A percentile compares a stretch with the other conserved stretches of the same genome.
Evolutionary conservation across 2,329 filamentous ascomycete species (phyloP).

Genomic region (Chrysosporium keratinophilum): DNA sequence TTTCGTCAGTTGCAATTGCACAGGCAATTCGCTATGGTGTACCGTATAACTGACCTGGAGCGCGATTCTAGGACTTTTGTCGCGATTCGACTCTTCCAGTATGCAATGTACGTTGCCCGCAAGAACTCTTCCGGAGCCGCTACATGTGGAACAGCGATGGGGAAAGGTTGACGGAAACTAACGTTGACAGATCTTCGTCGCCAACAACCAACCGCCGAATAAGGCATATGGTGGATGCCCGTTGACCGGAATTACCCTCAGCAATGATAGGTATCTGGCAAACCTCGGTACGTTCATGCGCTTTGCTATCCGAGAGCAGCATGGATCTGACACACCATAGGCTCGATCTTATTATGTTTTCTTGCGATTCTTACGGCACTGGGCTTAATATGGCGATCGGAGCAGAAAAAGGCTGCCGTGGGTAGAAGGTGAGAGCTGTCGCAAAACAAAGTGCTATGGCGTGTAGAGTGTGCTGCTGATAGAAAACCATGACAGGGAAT

Average conservation of each 20-base stretch:
- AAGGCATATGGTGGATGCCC: slow-evolving; percentile 59
- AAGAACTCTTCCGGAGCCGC: not conserved
- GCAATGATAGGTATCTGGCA: slow-evolving; percentile 55
- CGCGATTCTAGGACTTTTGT: slow-evolving; percentile 59
- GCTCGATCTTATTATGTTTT: slow-evolving; percentile 76
- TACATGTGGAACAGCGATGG: not conserved
- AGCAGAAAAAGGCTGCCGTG: slow-evolving; percentile 85
- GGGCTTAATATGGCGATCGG: slow-evolving; percentile 67
- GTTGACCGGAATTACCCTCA: slow-evolving; percentile 63
- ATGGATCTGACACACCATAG: slow-evolving; percentile 33
- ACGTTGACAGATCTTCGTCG: slow-evolving; percentile 51
- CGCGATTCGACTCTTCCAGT: slow-evolving; percentile 71
- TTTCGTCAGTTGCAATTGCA: not conserved
- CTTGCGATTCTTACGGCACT: slow-evolving; percentile 60
- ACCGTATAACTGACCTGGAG: not conserved
- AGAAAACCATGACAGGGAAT: slow-evolving; percentile 55
- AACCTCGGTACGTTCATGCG: slow-evolving; percentile 60
- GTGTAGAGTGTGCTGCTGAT: not conserved
- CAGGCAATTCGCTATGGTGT: not conserved
- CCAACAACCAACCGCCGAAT: slow-evolving; percentile 49
- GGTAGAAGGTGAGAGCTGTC: slow-evolving; percentile 61
- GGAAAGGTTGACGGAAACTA: slow-evolving; percentile 10
- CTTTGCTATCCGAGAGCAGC: not conserved
- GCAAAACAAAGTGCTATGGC: not conserved
- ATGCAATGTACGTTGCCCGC: slow-evolving; percentile 61